Conservation (phyloP, 345 rosid species). For the Eucalyptus regnans region DNA sequence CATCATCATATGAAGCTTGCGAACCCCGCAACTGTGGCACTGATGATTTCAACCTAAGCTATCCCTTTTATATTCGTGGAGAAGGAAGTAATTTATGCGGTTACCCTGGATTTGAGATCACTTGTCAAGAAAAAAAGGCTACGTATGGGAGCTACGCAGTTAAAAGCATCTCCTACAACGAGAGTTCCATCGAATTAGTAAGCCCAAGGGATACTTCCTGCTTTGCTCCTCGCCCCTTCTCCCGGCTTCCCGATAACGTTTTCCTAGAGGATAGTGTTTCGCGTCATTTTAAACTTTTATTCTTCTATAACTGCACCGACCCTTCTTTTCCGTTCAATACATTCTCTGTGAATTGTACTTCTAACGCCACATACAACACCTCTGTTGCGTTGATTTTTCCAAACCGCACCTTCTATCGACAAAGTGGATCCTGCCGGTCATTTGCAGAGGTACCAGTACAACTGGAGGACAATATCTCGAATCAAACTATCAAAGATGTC, state of each 20-base stretch:
- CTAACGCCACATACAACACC: background rate
- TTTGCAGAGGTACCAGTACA: background rate
- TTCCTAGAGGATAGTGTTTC: background rate
- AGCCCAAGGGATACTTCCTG: background rate
- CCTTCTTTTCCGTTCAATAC: background rate
- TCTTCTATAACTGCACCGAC: background rate
- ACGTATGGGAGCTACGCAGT: background rate
- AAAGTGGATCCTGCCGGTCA: background rate
- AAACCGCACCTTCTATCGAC: accelerated
- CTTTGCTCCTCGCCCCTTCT: background rate
- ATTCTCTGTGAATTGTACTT: background rate
- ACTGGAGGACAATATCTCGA: background rate
- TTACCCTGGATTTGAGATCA: background rate
- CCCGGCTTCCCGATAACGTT: accelerated
- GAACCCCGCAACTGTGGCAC: background rate
- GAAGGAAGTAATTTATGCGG: background rate
- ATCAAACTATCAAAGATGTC: background rate
- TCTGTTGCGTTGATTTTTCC: background rate
- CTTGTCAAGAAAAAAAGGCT: background rate
- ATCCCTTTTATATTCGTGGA: background rate
- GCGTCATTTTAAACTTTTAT: accelerated
- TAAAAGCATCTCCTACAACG: background rate
- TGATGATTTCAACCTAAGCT: background rate
- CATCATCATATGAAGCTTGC: background rate
- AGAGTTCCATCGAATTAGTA: background rate